Percentiles rank a stretch among this genome's conserved stretches.
Conservation (phyloP, 2,329 filamentous ascomycete species). For the Calonectria pauciramosa region DNA sequence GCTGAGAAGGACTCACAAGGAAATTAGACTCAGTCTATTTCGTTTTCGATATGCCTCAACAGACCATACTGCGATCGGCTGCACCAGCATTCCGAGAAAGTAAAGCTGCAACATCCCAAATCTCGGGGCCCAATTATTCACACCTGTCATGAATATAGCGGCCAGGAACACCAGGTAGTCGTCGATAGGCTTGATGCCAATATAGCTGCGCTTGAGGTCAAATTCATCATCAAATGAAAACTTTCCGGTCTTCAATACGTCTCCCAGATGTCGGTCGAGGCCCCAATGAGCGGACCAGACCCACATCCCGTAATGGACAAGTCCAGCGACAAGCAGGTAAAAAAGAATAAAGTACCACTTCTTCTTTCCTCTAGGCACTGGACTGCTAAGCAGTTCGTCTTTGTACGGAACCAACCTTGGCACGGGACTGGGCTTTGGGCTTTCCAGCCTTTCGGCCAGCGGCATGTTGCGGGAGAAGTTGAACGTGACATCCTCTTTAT, state of each 20-base stretch:
- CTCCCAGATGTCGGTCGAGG: constrained; percentile 7
- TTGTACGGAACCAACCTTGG: constrained; percentile 24
- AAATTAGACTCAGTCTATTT: constrained; percentile 10
- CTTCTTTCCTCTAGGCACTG: not conserved
- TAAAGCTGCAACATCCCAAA: constrained; percentile 25
- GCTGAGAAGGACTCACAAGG: constrained; percentile 6
- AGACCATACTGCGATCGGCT: constrained; percentile 22
- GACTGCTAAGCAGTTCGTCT: constrained; percentile 20
- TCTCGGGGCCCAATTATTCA: constrained; percentile 12
- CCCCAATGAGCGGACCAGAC: constrained; percentile 5
- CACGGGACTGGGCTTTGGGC: not conserved
- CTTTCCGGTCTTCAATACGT: not conserved
- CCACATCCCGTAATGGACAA: constrained; percentile 23
- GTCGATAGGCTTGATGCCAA: constrained; percentile 17
- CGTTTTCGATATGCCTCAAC: constrained; percentile 24
- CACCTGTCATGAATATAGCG: constrained; percentile 9
- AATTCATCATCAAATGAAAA: constrained; percentile 5
- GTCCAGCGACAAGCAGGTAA: constrained; percentile 11
- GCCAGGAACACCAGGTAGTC: constrained; percentile 22
- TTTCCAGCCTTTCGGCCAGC: constrained; percentile 19
- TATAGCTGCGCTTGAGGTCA: constrained; percentile 15
- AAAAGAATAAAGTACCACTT: constrained; percentile 24
- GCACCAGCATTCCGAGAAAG: constrained; percentile 24
- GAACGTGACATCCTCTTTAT: constrained; percentile 21
- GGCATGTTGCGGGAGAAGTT: constrained; percentile 29